Evolutionary conservation across 1,284 basidiomycete genomes (phyloP).

Genomic region (Schizophyllum commune): DNA sequence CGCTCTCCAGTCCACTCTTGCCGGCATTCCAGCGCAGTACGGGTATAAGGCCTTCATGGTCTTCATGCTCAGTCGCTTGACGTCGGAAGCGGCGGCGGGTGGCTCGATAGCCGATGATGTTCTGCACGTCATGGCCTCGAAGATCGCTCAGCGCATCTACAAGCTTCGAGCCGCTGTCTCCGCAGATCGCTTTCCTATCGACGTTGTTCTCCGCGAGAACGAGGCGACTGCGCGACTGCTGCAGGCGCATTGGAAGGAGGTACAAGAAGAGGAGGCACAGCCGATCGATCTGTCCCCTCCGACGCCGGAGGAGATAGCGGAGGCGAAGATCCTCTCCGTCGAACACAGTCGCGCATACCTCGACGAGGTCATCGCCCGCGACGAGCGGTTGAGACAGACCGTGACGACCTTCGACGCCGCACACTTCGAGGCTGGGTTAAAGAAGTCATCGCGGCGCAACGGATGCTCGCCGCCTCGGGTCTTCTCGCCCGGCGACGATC

Average conservation of each 20-base stretch:
- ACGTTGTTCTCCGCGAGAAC: neutral
- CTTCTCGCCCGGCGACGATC: constrained; percentile 11
- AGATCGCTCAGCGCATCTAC: constrained; percentile 26
- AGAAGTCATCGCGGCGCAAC: neutral
- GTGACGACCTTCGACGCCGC: neutral
- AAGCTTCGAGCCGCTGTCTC: constrained; percentile 2
- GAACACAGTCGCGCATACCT: constrained; percentile 1
- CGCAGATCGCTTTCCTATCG: constrained; percentile 1
- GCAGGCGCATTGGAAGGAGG: constrained; percentile 22
- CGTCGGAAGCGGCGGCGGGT: constrained; percentile 24
- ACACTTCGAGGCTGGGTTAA: neutral
- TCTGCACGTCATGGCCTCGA: constrained; percentile 23
- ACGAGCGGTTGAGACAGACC: neutral
- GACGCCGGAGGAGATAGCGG: constrained; percentile 15
- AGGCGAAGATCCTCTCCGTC: constrained; percentile 25
- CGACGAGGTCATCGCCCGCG: neutral
- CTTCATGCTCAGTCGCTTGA: constrained; percentile 28
- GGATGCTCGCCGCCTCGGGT: neutral
- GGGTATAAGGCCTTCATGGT: constrained; percentile 41
- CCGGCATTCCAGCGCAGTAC: constrained; percentile 7
- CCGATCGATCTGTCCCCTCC: constrained; percentile 20
- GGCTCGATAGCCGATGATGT: constrained; percentile 10
- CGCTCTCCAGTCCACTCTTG: constrained; percentile 33
- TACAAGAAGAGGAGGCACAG: constrained; percentile 17
- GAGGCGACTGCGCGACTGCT: constrained; percentile 11